Percentiles rank a stretch among this genome's conserved stretches.
Evolutionary conservation across 2,329 filamentous ascomycete genomes (phyloP).

Genomic region (Dactylellina parvicollis): DNA sequence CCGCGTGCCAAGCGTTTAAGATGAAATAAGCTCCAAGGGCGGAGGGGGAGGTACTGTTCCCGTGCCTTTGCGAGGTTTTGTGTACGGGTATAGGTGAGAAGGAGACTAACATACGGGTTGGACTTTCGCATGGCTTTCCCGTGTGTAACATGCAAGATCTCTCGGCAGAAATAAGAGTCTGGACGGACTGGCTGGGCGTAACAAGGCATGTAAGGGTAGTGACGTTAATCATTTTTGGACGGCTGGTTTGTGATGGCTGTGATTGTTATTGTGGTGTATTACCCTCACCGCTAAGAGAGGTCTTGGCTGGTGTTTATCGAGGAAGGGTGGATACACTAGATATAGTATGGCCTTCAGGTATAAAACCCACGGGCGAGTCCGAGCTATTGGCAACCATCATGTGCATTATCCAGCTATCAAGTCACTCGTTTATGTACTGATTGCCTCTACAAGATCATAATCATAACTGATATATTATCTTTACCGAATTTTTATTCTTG

Average conservation of each 20-base stretch:
- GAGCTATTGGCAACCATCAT: background rate
- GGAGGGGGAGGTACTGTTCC: no score
- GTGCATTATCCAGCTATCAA: background rate
- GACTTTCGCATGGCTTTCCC: conserved; percentile 21
- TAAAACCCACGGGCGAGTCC: background rate
- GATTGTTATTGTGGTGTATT: background rate
- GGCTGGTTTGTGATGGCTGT: background rate
- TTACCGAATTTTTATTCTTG: background rate
- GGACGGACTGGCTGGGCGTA: conserved; percentile 3
- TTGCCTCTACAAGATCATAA: background rate
- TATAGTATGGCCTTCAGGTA: background rate
- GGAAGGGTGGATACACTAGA: background rate
- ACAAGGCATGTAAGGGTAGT: conserved; percentile 19
- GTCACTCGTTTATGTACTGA: conserved; percentile 11
- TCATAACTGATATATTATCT: background rate
- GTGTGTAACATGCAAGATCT: conserved; percentile 15
- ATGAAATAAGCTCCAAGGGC: no score
- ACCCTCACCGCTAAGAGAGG: background rate
- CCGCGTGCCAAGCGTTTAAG: no score
- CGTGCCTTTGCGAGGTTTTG: no score
- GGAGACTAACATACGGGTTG: no score
- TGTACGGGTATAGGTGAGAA: no score
- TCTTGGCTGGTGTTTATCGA: background rate
- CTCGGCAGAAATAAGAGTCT: background rate
- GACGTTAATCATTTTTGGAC: background rate